Base-by-base conservation (phyloP, 1,284 basidiomycete species). In the Pholiota adiposa region DNA sequence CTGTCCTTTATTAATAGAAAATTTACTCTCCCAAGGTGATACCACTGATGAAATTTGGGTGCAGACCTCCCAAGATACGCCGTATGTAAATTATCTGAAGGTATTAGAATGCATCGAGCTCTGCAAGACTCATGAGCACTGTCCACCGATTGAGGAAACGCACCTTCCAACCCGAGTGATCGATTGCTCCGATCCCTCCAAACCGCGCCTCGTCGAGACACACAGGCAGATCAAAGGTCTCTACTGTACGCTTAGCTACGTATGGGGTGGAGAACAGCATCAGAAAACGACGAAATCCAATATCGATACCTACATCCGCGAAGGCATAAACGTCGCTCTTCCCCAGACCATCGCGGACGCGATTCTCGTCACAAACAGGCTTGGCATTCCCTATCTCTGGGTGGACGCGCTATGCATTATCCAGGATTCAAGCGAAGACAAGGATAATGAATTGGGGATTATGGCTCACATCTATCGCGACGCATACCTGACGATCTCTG, bases 331-430 rank as follows among this genome's bases (percentile, higher is more conserved):
- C 19, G 14, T 49, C 33, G 14, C 31, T 12, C 31, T 56, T n/a
- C 54, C 54, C 11, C 54, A 49, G n/a, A 56, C 54, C 4, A 56
- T 56, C 19, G 14, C 44, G 4, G 54, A 56, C 18, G 54, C 54
- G 3, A 56, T 56, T 19, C 3, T 19, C 14, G 46, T 49, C 12
- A 56, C 54, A 38, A 12, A 56, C 27, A 49, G 27, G 16, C 34
- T 56, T 18, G 54, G 54, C 6, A 25, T 48, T 40, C 44, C 21
- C 2, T 56, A 49, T 27, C 53, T 55, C 31, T 56, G 54, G 54
- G 54, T 56, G 6, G 54, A 56, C 46, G 43, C 54, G 5, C 21
- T 56, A 16, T 56, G 54, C 34, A 56, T 56, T 21, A 38, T 56
- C 12, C 54, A 56, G 31, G 54, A 56, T 36, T 56, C 54, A n/a